phyloP scores from a whole-genome alignment of 2,329 filamentous ascomycete genomes.

The Setomelanomma holmii region DNA sequence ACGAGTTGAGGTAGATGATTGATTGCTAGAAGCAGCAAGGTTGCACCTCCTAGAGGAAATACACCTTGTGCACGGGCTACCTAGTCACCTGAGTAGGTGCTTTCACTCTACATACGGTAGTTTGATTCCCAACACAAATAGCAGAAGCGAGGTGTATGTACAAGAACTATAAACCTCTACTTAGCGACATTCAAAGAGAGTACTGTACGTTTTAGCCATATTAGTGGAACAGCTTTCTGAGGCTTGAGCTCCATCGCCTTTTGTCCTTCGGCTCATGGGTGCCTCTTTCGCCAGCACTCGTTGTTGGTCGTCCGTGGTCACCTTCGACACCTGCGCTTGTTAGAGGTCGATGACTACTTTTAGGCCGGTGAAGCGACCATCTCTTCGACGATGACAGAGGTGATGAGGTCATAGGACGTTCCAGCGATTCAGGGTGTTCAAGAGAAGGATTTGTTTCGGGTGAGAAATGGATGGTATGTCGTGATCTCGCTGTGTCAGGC shows the following conservation, averaged over 20 bases:
- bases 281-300: slow-evolving; percentile 10
- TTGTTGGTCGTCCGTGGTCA: slow-evolving; percentile 10
- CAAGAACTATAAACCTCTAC: too few relatives aligned
- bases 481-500: slow-evolving; percentile 3
- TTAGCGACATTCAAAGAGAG: too few relatives aligned
- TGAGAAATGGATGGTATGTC: slow-evolving; percentile 7
- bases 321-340: slow-evolving; percentile 16
- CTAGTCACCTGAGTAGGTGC: too few relatives aligned
- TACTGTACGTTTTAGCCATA: background rate
- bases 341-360: slow-evolving; percentile 17
- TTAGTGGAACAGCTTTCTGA: slow-evolving; percentile 29
- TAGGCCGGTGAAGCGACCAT: slow-evolving; percentile 16
- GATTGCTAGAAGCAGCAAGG: too few relatives aligned
- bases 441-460: background rate
- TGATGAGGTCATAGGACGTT: slow-evolving; percentile 4
- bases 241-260: slow-evolving; percentile 30
- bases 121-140: too few relatives aligned
- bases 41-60: too few relatives aligned
- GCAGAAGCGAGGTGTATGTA: too few relatives aligned
- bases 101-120: too few relatives aligned
- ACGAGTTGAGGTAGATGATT: too few relatives aligned
- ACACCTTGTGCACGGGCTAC: too few relatives aligned
- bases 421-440: background rate
- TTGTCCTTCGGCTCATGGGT: slow-evolving; percentile 10
- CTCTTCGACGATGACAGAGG: background rate